Conservation (phyloP, 441 rosid genomes). For the Rhodomyrtus psidioides region DNA sequence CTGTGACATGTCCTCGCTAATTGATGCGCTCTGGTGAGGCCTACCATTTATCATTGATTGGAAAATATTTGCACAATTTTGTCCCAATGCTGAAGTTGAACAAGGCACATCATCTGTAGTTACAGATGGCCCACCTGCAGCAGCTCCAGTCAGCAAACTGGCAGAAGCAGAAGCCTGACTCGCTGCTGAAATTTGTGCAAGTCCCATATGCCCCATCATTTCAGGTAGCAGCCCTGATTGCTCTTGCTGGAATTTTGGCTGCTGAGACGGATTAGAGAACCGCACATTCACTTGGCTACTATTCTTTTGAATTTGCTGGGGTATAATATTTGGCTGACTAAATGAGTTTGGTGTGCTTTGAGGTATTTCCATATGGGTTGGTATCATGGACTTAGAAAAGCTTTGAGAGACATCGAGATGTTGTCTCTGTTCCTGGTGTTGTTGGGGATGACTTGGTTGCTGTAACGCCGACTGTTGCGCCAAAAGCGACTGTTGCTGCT, state of each 20-base stretch:
- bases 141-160: constrained; percentile 24
- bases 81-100: constrained; percentile 51
- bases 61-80: constrained; percentile 23
- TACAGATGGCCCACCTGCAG: constrained; percentile 39
- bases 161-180: constrained; percentile 28
- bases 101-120: constrained; percentile 50
- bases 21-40: constrained; percentile 19
- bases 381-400: constrained; percentile 32
- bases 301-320: constrained; percentile 36
- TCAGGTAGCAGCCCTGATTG: constrained; percentile 30
- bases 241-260: constrained; percentile 32
- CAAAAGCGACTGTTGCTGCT: constrained; percentile 42
- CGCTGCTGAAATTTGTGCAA: constrained; percentile 12
- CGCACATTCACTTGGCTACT: constrained; percentile 26
- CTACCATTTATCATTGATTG: constrained; percentile 25
- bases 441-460: constrained; percentile 31
- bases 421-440: constrained; percentile 47
- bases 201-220: constrained; percentile 29
- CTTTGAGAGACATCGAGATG: constrained; percentile 39
- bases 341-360: constrained; percentile 22
- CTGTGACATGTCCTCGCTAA: constrained; percentile 41
- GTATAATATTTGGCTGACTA: constrained; percentile 30
- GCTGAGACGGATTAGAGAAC: constrained; percentile 35
- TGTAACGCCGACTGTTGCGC: constrained; percentile 37
- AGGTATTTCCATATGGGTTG: constrained; percentile 40